Base-by-base conservation (phyloP, 176 grass and related monocot species). In the Ampelocalamus luodianensis region DNA sequence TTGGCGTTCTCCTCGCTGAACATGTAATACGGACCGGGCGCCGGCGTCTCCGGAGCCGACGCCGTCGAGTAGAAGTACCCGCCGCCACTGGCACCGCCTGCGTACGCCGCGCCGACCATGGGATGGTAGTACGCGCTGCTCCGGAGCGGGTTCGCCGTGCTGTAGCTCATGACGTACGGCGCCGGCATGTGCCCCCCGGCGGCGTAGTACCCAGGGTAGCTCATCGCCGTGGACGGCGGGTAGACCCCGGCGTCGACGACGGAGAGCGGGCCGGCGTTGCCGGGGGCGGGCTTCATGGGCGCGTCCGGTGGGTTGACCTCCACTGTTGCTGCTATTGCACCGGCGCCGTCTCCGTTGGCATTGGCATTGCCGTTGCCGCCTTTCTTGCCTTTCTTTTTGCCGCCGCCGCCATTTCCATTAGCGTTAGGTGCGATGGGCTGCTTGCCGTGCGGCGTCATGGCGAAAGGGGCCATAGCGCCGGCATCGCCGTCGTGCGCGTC, bases 1-100 rank as follows among this genome's bases (percentile, higher is more conserved):
- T 99, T 94, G 76, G 96, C 96, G 71, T 99, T 99, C 88, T 99
- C 96, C 77, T 99, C 96, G 84, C 93, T 94, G 88, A 99, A 99
- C 88, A 99, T 87, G 78, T 99, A 95, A 70, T 92, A 99, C 61
- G 93, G 88, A 8, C 91, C 90, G 10, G 91, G 89, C 71, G 88
- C 49, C 60, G 92, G 32, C 32, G 32, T 34, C 32, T 34, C 78
- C 77, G 91, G 17, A 55, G 26, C 86, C 20, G 88, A 81, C 46
- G 94, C 83, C 65, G 92, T 87, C 29, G 87, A 93, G 88, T 91
- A 89, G 83, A 89, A 79, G 81, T 92, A 98, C 62, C 82, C 86
- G 27, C 85, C 83, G 12, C 36, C 65, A 5, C 73, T 5, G 18
- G 4, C 27, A 10, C 65, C 85, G 49, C 85, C 83, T 4, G 82